Evolutionary conservation across 345 rosid species (phyloP), one percentile per base, ranked within the genome.

Genomic region (Nasturtium officinale): DNA sequence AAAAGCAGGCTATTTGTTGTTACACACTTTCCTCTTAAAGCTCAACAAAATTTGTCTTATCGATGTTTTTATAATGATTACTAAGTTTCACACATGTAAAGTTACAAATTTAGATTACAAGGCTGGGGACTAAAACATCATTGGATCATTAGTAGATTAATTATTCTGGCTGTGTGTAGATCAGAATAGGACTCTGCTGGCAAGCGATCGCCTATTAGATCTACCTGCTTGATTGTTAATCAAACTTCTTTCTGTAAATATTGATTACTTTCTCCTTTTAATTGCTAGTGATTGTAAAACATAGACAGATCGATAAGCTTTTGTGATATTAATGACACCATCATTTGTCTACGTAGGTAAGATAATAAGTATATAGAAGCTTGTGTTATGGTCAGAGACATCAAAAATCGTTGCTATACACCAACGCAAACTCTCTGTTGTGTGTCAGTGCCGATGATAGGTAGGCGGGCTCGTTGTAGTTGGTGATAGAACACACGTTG

Each of bases 71-170:
- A 28, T 37, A 29, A 12, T 16, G 50, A 23, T 59, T 53, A 45
- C 33, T 8, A 45, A 59, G 40, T 54, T 62, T 62, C 65, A 69
- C 64, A 69, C 75, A 54, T 76, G 79, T 76, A 76, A 69, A 76
- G 75, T 33, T 47, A 55, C 65, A 69, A 17, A 61, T 20, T 61
- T 75, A 61, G 74, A 75, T 52, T 32, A 60, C 40, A 59, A 37
- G 60, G 53, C 9, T 18, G 53, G 57, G 57, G 65, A 47, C 37
- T 18, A 20, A 66, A 29, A 50, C 32, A 51, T 5, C 38, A 59
- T 51, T 52, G 47, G 47, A 8, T 58, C 61, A 38, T 59, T 57
- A 6, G 20, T 32, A 28, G 38, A 18, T 43, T 16, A 42, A 52
- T 32, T 68, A 48, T 18, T 58, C 50, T 64, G 71, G 29, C 47